Evolutionary conservation across 2,329 filamentous ascomycete species (phyloP), one percentile per base, ranked within the genome.

Genomic region (Metarhizium anisopliae): DNA sequence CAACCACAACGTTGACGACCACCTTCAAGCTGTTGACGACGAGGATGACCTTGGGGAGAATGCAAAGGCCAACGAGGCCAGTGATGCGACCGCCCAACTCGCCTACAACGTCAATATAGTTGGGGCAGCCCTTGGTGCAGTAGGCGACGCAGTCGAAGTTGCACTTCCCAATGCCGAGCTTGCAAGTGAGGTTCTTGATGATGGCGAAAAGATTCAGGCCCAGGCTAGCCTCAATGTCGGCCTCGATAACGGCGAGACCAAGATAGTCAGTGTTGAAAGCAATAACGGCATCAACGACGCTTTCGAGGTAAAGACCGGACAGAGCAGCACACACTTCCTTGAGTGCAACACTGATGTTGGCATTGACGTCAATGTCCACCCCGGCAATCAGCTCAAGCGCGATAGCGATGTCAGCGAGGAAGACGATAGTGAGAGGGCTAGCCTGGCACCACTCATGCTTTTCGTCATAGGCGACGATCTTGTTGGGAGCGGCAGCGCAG

Each of bases 81-180:
- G 59, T 58, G 51, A 71, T 58, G 58, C 60, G 61, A 30, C 61
- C 66, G 25, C 61, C 63, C 30, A 63, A 30, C 38, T 55, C 53
- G 5, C 60, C 59, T 10, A 55, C 57, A 32, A 70, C 62, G 55
- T 72, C 68, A 45, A 72, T 62, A 65, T 67, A 67, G 68, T 72
- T 72, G 60, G 64, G 63, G 64, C 70, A 72, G 60, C 70, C 70
- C 63, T 68, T 64, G 62, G 66, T 61, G 63, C 66, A 69, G 63
- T 68, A 70, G 30, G 68, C 69, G 53, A 72, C 69, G 60, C 70
- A 72, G 66, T 72, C 70, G 55, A 65, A 66, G 59, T 66, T 61
- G 64, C 70, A 72, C 47, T 61, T 59, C 42, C 64, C 63, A 42
- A 69, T 55, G 38, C 69, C 69, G 40, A 71, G 59, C 47, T 60